A percentile compares a stretch with the other conserved stretches of the same genome.
These are phyloP conservation scores for slime mould (Dictyostelium discoideum) DNA, from an alignment of 78 protist species.

Conservation along the genomic window dicty_2.7 NC_007091.3:4445501-4446000, in stretches of 20 bases:
- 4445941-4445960: neutral
- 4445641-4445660: neutral
- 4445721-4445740: constrained; percentile 81
- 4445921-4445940: neutral
- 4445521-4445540: constrained; percentile 5
- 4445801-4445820: neutral
- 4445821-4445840: neutral
- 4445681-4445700: constrained; percentile 6
- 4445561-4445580: constrained; percentile 27
- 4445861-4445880: neutral
- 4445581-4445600: neutral
- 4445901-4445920: constrained; percentile 29
- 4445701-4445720: constrained; percentile 80
- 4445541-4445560: constrained; percentile 36
- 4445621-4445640: neutral
- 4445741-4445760: neutral
- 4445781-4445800: neutral
- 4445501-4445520: constrained; percentile 24
- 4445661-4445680: neutral
- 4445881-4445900: neutral
- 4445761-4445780: neutral
- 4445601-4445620: neutral
- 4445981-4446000: neutral
- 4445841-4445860: constrained; percentile 1
- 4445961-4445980: neutral